Evolutionary conservation across 305 asterid species (phyloP).

Genomic region (Fraxinus ornus): DNA sequence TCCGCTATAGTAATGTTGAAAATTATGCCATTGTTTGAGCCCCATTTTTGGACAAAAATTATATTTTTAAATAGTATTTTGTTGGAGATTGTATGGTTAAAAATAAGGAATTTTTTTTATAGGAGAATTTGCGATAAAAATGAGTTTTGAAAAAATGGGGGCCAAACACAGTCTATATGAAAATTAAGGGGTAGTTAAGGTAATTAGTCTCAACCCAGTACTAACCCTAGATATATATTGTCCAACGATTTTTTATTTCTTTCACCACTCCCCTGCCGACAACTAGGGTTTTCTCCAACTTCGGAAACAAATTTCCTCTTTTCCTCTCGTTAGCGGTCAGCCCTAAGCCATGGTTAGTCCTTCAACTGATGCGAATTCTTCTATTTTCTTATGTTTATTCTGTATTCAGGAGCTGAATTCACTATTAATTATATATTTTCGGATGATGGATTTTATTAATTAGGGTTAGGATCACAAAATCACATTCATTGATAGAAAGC

Average conservation of each 20-base stretch:
- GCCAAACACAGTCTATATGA: background rate
- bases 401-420: background rate
- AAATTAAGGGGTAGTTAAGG: background rate
- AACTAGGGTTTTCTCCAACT: background rate
- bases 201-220: background rate
- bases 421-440: background rate
- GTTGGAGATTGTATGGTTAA: too few relatives aligned
- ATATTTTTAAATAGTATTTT: too few relatives aligned
- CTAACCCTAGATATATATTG: background rate
- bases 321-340: background rate
- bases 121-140: too few relatives aligned
- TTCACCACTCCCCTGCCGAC: background rate
- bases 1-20: too few relatives aligned
- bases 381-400: background rate
- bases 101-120: too few relatives aligned
- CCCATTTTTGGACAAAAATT: too few relatives aligned
- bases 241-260: background rate
- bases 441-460: background rate
- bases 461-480: background rate
- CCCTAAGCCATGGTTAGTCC: background rate
- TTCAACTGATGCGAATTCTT: background rate
- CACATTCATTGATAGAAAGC: background rate
- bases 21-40: too few relatives aligned
- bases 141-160: too few relatives aligned
- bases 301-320: background rate